A percentile compares a stretch with the other conserved stretches of the same genome.
These are phyloP conservation scores for Obba rivulosa DNA, from an alignment of 768 basidiomycete species.

Conservation along the genomic window DNA sequence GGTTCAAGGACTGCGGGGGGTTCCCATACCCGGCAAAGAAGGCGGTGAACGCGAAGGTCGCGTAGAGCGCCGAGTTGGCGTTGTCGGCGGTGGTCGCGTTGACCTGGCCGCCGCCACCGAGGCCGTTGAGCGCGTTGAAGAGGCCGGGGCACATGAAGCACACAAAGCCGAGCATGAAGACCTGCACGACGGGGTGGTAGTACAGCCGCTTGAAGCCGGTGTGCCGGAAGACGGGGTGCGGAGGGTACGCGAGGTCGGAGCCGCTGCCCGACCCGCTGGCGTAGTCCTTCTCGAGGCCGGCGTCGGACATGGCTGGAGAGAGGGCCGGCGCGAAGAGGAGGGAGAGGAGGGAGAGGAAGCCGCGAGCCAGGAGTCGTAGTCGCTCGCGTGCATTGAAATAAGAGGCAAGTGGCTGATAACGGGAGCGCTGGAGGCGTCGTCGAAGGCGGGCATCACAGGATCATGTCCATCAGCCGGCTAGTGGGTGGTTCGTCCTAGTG, in stretches of 20 bases:
- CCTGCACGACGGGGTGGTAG: conserved; percentile 53
- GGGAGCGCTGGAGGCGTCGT: too few species aligned
- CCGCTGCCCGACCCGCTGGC: conserved; percentile 2
- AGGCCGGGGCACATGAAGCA: conserved; percentile 59
- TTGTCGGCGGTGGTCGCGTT: conserved; percentile 64
- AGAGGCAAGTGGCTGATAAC: too few species aligned
- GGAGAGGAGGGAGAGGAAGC: neutral
- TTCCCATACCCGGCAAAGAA: conserved; percentile 66
- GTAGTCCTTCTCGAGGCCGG: conserved; percentile 5
- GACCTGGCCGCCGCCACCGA: conserved; percentile 76
- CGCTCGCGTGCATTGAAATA: neutral
- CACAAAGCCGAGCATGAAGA: conserved; percentile 62
- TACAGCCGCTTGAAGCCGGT: conserved; percentile 52
- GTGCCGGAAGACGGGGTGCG: conserved; percentile 39
- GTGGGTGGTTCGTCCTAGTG: too few species aligned
- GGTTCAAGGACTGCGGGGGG: neutral
- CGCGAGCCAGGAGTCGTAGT: too few species aligned
- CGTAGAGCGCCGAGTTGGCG: conserved; percentile 63
- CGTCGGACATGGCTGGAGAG: conserved; percentile 4
- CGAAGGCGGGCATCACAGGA: too few species aligned
- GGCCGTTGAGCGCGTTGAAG: conserved; percentile 74
- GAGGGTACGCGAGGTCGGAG: conserved; percentile 1
- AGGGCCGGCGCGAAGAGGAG: neutral
- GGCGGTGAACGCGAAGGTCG: conserved; percentile 53
- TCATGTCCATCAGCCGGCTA: too few species aligned